Percentiles rank a stretch among this genome's conserved stretches.
These are phyloP conservation scores for Colletotrichum gigasporum DNA, from an alignment of 2,329 filamentous ascomycete genomes.

Conservation along the genomic window DNA sequence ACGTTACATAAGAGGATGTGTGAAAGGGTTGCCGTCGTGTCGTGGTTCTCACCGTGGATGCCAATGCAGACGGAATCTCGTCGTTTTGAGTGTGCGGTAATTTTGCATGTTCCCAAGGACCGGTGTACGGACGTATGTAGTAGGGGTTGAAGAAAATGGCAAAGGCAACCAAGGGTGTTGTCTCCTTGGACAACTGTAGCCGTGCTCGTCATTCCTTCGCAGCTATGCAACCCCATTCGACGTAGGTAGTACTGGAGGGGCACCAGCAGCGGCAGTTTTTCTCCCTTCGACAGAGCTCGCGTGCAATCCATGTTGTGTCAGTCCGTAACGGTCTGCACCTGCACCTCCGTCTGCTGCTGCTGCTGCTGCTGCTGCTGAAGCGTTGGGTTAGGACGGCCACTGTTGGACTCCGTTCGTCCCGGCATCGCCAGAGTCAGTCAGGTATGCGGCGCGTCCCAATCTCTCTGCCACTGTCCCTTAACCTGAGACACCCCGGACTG, in stretches of 20 bases:
- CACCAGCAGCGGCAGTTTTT: background rate
- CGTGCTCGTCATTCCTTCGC: background rate
- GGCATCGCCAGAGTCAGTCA: background rate
- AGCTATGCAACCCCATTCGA: background rate
- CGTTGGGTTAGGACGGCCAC: background rate
- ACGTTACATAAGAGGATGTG: background rate
- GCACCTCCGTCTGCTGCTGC: too few species aligned
- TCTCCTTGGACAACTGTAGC: background rate
- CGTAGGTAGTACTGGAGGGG: background rate
- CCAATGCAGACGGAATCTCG: background rate
- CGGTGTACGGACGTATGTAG: too few species aligned
- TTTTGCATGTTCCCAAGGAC: background rate
- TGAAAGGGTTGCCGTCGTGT: conserved; percentile 6
- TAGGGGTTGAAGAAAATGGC: too few species aligned
- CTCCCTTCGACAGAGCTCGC: too few species aligned
- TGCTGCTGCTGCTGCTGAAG: background rate
- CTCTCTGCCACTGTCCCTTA: background rate
- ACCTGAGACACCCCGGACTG: conserved; percentile 22
- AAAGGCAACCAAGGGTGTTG: background rate
- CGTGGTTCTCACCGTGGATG: background rate
- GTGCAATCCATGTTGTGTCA: background rate
- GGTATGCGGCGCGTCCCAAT: background rate
- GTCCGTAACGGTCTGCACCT: background rate
- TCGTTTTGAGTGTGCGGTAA: background rate
- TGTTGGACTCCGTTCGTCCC: background rate